phyloP scores from a whole-genome alignment of 2,329 filamentous ascomycete genomes.

The Claviceps capensis region DNA sequence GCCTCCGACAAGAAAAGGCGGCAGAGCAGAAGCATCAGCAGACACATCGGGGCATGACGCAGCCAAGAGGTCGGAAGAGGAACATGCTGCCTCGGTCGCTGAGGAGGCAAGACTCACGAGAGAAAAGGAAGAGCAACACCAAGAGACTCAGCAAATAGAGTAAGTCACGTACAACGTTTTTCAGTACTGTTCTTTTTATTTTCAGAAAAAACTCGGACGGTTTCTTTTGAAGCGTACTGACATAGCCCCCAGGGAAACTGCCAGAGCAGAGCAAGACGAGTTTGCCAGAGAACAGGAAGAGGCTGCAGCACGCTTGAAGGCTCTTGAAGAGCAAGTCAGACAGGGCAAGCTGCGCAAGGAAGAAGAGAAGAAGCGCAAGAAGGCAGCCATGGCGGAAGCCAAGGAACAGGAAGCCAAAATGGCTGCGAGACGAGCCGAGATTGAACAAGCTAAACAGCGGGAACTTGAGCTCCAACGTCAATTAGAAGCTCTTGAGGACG shows the following conservation, averaged over 20 bases:
- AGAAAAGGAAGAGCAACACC: conserved; percentile 64
- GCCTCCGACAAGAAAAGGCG: conserved; percentile 62
- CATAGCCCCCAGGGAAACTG: conserved; percentile 46
- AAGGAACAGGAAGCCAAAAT: conserved; percentile 80
- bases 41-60: conserved; percentile 44
- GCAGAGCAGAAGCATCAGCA: conserved; percentile 43
- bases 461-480: conserved; percentile 83
- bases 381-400: conserved; percentile 72
- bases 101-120: conserved; percentile 53
- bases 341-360: conserved; percentile 92
- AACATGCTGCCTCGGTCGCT: conserved; percentile 40
- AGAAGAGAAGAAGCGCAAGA: conserved; percentile 86
- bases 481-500: conserved; percentile 61
- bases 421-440: conserved; percentile 74
- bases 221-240: no score
- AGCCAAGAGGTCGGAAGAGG: conserved; percentile 44
- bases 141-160: conserved; percentile 65
- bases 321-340: conserved; percentile 84
- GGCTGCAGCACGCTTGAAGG: conserved; percentile 68
- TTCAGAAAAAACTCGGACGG: conserved; percentile 7
- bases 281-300: conserved; percentile 68
- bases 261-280: conserved; percentile 64
- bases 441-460: conserved; percentile 79
- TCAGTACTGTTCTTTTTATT: neutral
- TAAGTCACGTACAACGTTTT: conserved; percentile 38